Conservation (phyloP, 2,329 filamentous ascomycete species). For the Dactylellina parvicollis region DNA sequence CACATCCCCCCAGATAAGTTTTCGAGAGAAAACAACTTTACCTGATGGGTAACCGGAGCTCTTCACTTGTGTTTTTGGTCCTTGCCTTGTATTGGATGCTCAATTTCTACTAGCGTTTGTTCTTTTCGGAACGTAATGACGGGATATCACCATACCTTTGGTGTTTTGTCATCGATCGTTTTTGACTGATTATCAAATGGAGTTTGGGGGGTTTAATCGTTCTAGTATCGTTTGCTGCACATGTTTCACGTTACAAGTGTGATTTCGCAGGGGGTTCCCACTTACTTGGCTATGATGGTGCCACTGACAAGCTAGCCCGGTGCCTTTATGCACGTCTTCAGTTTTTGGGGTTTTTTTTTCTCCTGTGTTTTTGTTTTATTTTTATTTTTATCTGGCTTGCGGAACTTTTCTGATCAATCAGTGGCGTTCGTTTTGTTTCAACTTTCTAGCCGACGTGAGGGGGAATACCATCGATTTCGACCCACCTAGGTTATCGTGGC, state of each 20-base stretch:
- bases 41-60: too few relatives aligned
- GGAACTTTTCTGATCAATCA: slow-evolving; percentile 19
- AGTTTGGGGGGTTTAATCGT: background rate
- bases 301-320: background rate
- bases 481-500: background rate
- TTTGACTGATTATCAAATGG: background rate
- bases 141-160: background rate
- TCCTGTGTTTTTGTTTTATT: slow-evolving; percentile 14
- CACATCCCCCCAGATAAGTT: slow-evolving; percentile 43
- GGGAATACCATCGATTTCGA: slow-evolving; percentile 3
- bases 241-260: too few relatives aligned
- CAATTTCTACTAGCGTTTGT: too few relatives aligned
- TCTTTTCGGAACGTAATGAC: background rate
- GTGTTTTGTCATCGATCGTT: background rate
- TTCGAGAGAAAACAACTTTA: slow-evolving; percentile 39
- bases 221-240: background rate
- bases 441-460: slow-evolving; percentile 1
- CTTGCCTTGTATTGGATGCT: too few relatives aligned
- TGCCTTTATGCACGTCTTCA: slow-evolving; percentile 3
- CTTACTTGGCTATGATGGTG: too few relatives aligned
- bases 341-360: background rate
- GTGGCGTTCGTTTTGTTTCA: slow-evolving; percentile 3
- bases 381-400: background rate
- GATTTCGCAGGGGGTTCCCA: too few relatives aligned
- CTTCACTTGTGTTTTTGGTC: too few relatives aligned